These are phyloP conservation scores for Aureobasidium musti DNA, from an alignment of 2,329 filamentous ascomycete genomes.

Conservation along the genomic window DNA sequence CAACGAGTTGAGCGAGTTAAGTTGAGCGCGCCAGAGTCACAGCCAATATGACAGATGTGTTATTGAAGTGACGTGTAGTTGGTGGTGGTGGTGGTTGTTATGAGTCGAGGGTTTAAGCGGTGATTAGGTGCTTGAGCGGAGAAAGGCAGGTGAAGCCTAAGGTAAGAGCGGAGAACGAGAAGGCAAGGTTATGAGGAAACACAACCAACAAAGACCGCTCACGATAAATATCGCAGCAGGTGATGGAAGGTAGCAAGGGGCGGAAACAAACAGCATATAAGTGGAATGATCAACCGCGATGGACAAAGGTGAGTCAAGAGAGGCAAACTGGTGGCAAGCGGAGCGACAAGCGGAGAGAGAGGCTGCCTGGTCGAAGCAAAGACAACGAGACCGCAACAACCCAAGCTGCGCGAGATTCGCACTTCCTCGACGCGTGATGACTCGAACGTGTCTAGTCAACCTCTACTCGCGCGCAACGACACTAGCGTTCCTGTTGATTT, in stretches of 20 bases:
- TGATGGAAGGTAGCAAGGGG: neutral
- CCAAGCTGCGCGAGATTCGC: neutral
- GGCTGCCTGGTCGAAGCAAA: slow-evolving; percentile 5
- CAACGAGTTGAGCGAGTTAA: neutral
- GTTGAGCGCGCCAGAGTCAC: slow-evolving; percentile 8
- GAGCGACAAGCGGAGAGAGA: neutral
- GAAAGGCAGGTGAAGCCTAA: neutral
- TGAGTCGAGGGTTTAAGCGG: slow-evolving; percentile 24
- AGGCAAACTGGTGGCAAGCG: slow-evolving; percentile 7
- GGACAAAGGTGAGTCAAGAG: slow-evolving; percentile 19
- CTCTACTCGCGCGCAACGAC: slow-evolving; percentile 20
- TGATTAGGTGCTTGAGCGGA: slow-evolving; percentile 12
- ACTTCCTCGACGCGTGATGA: slow-evolving; percentile 12
- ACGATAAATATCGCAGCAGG: slow-evolving; percentile 1
- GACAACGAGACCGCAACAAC: neutral
- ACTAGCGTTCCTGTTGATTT: neutral
- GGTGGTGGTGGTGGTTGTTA: neutral
- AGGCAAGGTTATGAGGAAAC: neutral
- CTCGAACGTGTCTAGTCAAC: neutral
- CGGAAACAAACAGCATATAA: slow-evolving; percentile 16
- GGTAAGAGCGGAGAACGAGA: slow-evolving; percentile 5
- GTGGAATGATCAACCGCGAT: slow-evolving; percentile 7
- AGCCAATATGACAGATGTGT: slow-evolving; percentile 1
- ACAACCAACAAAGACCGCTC: slow-evolving; percentile 19
- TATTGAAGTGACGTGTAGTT: slow-evolving; percentile 13